Evolutionary conservation across 2,329 filamentous ascomycete genomes (phyloP).

Genomic region (Raffaelea arxii): DNA sequence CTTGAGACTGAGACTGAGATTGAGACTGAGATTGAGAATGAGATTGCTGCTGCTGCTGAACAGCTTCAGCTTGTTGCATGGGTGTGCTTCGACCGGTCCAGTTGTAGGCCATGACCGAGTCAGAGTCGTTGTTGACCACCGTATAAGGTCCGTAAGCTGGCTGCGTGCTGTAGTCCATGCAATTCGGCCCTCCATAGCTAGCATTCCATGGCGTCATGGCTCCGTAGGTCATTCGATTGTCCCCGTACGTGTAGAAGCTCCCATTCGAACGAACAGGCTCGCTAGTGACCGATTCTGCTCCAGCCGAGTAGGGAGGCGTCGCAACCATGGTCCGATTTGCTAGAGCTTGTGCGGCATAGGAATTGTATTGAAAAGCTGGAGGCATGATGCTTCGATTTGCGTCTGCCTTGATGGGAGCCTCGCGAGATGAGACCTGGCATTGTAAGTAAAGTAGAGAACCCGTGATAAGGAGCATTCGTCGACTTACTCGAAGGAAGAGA

Average conservation of each 20-base stretch:
- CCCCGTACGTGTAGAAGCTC: background rate
- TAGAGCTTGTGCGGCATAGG: conserved; percentile 22
- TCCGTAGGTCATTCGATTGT: background rate
- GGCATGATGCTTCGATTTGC: background rate
- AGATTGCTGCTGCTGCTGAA: too few species aligned
- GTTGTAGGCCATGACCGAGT: too few species aligned
- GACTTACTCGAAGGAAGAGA: conserved; percentile 67
- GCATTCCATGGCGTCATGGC: background rate
- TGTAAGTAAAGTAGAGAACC: background rate
- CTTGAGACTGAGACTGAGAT: too few species aligned
- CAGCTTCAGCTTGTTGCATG: too few species aligned
- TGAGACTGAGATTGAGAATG: too few species aligned
- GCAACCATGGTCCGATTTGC: conserved; percentile 12
- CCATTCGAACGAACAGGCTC: conserved; percentile 17
- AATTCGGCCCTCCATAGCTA: background rate
- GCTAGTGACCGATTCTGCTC: conserved; percentile 21
- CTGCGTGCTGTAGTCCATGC: too few species aligned
- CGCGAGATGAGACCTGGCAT: conserved; percentile 28
- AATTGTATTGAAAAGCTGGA: conserved; percentile 25
- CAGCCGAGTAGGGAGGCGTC: conserved; percentile 1
- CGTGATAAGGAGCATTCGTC: background rate
- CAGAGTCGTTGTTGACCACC: too few species aligned
- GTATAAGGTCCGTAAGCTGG: too few species aligned
- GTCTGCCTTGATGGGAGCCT: conserved; percentile 24
- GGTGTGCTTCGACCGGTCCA: too few species aligned